These are phyloP conservation scores for Obelidium mucronatum DNA, from an alignment of 192 early-diverging fungal species.

Conservation along the genomic window DNA sequence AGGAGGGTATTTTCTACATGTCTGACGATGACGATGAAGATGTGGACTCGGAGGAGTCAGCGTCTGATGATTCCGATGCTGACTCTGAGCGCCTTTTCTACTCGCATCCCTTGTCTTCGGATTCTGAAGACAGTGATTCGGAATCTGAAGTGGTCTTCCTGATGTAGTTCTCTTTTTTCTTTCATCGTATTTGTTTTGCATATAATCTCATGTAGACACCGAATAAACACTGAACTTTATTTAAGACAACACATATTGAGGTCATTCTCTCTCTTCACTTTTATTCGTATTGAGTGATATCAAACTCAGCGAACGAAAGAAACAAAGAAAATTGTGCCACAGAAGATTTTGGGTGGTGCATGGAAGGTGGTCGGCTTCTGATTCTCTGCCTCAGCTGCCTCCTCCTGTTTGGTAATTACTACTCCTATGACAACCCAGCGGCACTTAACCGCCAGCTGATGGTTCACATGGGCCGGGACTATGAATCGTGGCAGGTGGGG, in stretches of 20 bases:
- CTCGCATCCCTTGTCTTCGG: no score
- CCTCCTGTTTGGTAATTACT: conserved; percentile 52
- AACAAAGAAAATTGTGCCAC: neutral
- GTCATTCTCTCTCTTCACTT: neutral
- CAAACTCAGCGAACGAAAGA: neutral
- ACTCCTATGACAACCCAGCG: conserved; percentile 57
- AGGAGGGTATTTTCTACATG: neutral
- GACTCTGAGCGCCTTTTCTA: neutral
- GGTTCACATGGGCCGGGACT: conserved; percentile 47
- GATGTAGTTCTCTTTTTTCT: neutral
- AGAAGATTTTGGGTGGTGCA: neutral
- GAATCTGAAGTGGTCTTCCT: neutral
- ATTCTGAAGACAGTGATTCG: neutral
- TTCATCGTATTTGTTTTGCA: neutral
- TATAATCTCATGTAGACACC: neutral
- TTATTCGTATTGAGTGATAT: no score
- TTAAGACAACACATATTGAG: neutral
- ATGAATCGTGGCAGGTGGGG: conserved; percentile 46
- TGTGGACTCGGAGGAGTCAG: neutral
- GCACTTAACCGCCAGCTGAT: conserved; percentile 60
- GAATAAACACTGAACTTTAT: neutral
- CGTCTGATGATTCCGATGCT: neutral
- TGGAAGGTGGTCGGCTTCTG: neutral
- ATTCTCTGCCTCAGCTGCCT: conserved; percentile 53
- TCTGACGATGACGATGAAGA: neutral